These are phyloP conservation scores for Vitis rupestris DNA, from an alignment of 164 flowering plant species.

Conservation along the genomic window DNA sequence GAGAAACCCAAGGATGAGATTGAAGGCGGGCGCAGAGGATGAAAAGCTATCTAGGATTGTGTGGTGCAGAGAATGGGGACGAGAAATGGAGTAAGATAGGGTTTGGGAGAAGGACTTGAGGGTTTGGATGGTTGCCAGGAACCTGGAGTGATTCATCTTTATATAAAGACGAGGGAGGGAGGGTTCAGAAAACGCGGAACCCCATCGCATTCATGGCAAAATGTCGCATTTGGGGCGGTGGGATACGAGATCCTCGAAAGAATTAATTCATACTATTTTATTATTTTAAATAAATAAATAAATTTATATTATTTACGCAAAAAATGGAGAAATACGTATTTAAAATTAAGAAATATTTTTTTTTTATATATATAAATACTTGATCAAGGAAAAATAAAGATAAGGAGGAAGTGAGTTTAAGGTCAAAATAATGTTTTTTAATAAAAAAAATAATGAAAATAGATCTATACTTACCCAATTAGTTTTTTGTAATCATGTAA, in stretches of 20 bases:
- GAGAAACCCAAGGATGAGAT: not conserved
- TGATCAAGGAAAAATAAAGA: too few relatives aligned
- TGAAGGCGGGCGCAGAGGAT: not conserved
- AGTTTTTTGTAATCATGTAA: too few relatives aligned
- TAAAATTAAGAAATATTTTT: too few relatives aligned
- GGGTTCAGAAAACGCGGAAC: not conserved
- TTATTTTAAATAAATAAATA: not conserved
- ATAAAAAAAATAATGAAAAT: too few relatives aligned
- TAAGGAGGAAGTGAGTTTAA: too few relatives aligned
- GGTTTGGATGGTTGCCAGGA: not conserved
- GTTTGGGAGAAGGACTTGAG: slow-evolving; percentile 4
- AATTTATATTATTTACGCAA: not conserved
- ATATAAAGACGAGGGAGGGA: not conserved
- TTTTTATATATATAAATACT: too few relatives aligned
- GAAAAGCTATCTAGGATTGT: not conserved
- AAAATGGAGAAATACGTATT: too few relatives aligned
- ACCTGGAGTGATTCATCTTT: not conserved
- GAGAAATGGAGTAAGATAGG: not conserved
- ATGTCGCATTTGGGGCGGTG: slow-evolving; percentile 3
- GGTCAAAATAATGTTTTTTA: too few relatives aligned
- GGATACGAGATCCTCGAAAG: slow-evolving; percentile 1
- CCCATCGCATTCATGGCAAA: too few relatives aligned
- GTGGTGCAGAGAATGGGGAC: slow-evolving; percentile 1
- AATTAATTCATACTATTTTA: not conserved
- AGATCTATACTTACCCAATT: too few relatives aligned